Conservation (phyloP, 495 filamentous ascomycete genomes). For the Gamarada debralockiae region DNA sequence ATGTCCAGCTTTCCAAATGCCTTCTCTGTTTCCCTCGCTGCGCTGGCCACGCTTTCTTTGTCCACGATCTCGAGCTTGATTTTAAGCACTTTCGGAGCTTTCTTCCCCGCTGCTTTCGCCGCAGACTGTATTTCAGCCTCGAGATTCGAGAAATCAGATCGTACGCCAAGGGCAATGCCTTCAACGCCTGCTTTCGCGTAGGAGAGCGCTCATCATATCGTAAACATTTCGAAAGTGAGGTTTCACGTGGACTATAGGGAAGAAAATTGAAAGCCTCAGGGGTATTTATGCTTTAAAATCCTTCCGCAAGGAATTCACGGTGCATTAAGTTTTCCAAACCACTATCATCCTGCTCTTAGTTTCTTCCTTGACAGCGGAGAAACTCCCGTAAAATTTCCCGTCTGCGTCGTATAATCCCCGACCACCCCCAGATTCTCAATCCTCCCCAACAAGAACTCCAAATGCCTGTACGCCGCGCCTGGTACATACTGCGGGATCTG, state of each 20-base stretch:
- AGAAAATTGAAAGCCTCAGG: too few species aligned
- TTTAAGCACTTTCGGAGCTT: constrained; percentile 30
- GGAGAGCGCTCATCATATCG: too few species aligned
- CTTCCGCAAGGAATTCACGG: too few species aligned
- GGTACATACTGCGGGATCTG: constrained; percentile 66
- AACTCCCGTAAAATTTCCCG: constrained; percentile 13
- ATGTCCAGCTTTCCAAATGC: constrained; percentile 46
- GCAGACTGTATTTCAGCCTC: constrained; percentile 33
- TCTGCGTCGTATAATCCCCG: constrained; percentile 13
- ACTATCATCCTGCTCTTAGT: not conserved
- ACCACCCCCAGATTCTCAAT: constrained; percentile 30
- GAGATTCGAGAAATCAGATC: constrained; percentile 32
- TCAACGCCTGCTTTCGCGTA: constrained; percentile 40
- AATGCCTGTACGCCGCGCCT: constrained; percentile 58
- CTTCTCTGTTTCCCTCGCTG: constrained; percentile 29
- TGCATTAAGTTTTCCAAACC: not conserved
- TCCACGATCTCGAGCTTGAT: constrained; percentile 39
- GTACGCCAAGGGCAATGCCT: constrained; percentile 37
- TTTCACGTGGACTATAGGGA: too few species aligned
- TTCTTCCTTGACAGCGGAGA: not conserved
- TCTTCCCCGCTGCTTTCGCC: constrained; percentile 29
- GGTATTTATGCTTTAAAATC: too few species aligned
- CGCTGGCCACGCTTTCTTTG: constrained; percentile 35
- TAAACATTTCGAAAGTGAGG: too few species aligned
- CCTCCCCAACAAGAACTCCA: constrained; percentile 65